A percentile compares a stretch with the other conserved stretches of the same genome.
Conservation (phyloP, 2,329 filamentous ascomycete genomes). For the Stagonosporopsis tanaceti region DNA sequence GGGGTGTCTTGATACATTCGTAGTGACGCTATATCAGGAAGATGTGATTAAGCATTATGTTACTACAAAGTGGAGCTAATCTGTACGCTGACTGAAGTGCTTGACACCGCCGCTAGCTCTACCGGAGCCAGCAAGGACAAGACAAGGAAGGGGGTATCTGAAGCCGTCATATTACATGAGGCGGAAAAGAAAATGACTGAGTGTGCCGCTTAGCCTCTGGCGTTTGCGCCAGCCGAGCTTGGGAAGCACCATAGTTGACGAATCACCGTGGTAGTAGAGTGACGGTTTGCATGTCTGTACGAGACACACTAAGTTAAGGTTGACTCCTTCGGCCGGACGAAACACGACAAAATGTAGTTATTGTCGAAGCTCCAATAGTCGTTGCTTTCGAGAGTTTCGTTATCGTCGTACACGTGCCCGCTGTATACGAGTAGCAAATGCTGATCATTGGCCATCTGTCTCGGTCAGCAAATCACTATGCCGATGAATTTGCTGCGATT, state of each 20-base stretch:
- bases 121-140: not conserved
- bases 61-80: not conserved
- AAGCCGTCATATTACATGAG: not conserved
- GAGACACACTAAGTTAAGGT: not conserved
- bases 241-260: not conserved
- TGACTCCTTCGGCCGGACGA: not conserved
- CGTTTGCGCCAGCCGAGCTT: not conserved
- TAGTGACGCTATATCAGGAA: too few species aligned
- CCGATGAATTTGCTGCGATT: not conserved
- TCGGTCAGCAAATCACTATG: constrained; percentile 12
- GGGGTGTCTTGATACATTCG: not conserved
- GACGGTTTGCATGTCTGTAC: not conserved
- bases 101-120: not conserved
- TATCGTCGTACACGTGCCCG: constrained; percentile 79
- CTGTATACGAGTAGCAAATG: constrained; percentile 79
- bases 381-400: constrained; percentile 69
- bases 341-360: constrained; percentile 64
- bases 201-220: not conserved
- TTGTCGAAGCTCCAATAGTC: constrained; percentile 72
- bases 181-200: not conserved
- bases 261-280: not conserved
- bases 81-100: not conserved
- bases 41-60: constrained; percentile 9
- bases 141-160: constrained; percentile 5
- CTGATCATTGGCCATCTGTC: constrained; percentile 63